Percentiles rank a stretch among this genome's conserved stretches.
Evolutionary conservation across 2,329 filamentous ascomycete genomes (phyloP).

Genomic region (Didymella lethalis): DNA sequence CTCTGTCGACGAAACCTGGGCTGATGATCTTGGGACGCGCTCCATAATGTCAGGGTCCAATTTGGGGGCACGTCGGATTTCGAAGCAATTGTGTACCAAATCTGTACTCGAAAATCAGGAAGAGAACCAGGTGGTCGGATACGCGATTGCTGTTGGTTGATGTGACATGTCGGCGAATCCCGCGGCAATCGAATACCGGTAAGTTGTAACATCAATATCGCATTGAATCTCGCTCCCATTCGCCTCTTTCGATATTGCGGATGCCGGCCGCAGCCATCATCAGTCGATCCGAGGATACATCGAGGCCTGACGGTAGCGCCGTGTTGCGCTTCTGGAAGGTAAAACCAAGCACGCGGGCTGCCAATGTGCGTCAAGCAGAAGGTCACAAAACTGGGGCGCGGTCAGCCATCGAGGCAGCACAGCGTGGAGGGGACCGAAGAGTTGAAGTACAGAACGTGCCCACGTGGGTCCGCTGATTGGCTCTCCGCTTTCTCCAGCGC

Average conservation of each 20-base stretch:
- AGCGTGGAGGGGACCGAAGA: constrained; percentile 1
- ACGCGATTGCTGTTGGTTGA: constrained; percentile 18
- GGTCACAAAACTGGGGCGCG: constrained; percentile 13
- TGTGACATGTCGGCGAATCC: constrained; percentile 11
- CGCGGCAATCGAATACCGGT: constrained; percentile 2
- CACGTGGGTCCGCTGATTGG: constrained; percentile 23
- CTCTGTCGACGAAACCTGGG: constrained; percentile 10
- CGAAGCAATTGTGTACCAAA: neutral
- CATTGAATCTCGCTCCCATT: constrained; percentile 5
- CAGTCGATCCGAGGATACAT: constrained; percentile 6
- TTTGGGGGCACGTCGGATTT: constrained; percentile 6
- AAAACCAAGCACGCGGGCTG: constrained; percentile 10
- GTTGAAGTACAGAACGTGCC: constrained; percentile 13
- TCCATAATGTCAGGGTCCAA: constrained; percentile 10
- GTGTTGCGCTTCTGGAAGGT: constrained; percentile 14
- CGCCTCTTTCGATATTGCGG: constrained; percentile 13
- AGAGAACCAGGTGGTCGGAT: constrained; percentile 14
- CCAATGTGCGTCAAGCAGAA: constrained; percentile 19
- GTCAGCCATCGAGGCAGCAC: constrained; percentile 9
- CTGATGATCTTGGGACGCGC: neutral
- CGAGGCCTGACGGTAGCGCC: constrained; percentile 11
- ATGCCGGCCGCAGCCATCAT: constrained; percentile 3
- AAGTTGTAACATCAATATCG: neutral
- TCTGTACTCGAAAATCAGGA: neutral
- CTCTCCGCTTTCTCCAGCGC: constrained; percentile 8